Evolutionary conservation across 768 basidiomycete species (phyloP).

Genomic region (Porpolomopsis calyptriformis): DNA sequence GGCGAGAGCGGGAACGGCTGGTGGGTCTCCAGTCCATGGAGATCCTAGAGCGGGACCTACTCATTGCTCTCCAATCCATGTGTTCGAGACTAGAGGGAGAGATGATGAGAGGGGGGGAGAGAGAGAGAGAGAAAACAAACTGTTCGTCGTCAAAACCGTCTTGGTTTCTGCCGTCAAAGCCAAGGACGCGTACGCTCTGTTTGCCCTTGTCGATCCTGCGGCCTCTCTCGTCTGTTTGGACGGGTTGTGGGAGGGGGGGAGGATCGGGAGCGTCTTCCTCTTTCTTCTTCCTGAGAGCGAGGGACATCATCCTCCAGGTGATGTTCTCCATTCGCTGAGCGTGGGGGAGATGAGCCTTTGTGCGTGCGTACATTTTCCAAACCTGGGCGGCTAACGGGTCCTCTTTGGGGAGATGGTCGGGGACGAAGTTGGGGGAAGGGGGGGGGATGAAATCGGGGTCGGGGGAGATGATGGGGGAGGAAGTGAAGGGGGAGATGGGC

Average conservation of each 20-base stretch:
- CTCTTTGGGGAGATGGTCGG: slow-evolving; percentile 61
- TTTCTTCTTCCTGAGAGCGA: slow-evolving; percentile 84
- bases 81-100: slow-evolving; percentile 38
- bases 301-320: slow-evolving; percentile 97
- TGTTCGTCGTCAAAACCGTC: slow-evolving; percentile 65
- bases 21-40: slow-evolving; percentile 87
- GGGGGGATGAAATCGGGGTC: slow-evolving; percentile 54
- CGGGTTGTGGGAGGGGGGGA: slow-evolving; percentile 9
- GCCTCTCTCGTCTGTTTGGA: slow-evolving; percentile 43
- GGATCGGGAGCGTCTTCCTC: slow-evolving; percentile 36
- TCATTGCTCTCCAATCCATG: slow-evolving; percentile 93
- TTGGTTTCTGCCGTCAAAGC: slow-evolving; percentile 69
- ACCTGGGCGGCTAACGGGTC: slow-evolving; percentile 93
- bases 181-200: slow-evolving; percentile 63
- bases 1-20: slow-evolving; percentile 69
- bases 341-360: slow-evolving; percentile 82
- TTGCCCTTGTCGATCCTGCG: slow-evolving; percentile 75
- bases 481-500: slow-evolving; percentile 47
- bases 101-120: slow-evolving; percentile 8
- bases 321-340: slow-evolving; percentile 96
- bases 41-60: slow-evolving; percentile 80
- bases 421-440: slow-evolving; percentile 39
- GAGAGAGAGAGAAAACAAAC: slow-evolving; percentile 34
- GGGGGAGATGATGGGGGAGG: slow-evolving; percentile 54
- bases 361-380: slow-evolving; percentile 92